phyloP scores from a whole-genome alignment of 2,329 filamentous ascomycete species.

The Sphaerulina populicola region DNA sequence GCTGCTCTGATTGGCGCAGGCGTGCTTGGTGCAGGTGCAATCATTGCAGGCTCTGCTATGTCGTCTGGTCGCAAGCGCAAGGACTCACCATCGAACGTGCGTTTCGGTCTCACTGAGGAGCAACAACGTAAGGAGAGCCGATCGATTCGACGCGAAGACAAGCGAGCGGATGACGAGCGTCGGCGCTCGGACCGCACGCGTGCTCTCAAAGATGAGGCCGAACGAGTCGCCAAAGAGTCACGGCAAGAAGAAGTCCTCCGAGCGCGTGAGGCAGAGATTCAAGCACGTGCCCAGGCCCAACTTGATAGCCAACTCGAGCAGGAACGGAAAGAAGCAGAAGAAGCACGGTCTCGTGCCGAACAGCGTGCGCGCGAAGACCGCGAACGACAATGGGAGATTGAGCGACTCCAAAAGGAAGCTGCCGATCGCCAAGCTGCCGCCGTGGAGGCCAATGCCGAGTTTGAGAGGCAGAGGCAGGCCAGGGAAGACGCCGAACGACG shows the following conservation, averaged over 20 bases:
- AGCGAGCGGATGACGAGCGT: conserved; percentile 24
- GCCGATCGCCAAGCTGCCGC: conserved; percentile 16
- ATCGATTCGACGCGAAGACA: conserved; percentile 31
- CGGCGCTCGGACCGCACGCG: conserved; percentile 29
- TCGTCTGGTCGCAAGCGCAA: conserved; percentile 23
- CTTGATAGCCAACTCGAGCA: conserved; percentile 12
- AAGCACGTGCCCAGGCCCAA: conserved; percentile 15
- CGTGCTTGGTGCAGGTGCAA: conserved; percentile 33
- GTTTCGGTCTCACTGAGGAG: conserved; percentile 51
- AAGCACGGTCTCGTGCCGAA: conserved; percentile 12
- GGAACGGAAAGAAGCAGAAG: conserved; percentile 19
- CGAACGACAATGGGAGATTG: conserved; percentile 13
- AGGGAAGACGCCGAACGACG: conserved; percentile 19
- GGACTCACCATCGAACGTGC: conserved; percentile 38
- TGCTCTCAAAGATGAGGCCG: conserved; percentile 32
- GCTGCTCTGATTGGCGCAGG: conserved; percentile 39
- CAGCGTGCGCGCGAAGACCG: conserved; percentile 16
- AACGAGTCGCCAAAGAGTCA: conserved; percentile 22
- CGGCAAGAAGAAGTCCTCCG: conserved; percentile 24
- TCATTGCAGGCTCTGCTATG: conserved; percentile 25
- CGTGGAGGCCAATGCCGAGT: conserved; percentile 14
- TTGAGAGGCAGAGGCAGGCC: conserved; percentile 14
- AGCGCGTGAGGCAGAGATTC: conserved; percentile 26
- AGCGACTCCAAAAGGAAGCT: conserved; percentile 25
- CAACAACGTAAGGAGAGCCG: conserved; percentile 44